Conservation (phyloP, 2,329 filamentous ascomycete species). For the Exophiala sp. region DNA sequence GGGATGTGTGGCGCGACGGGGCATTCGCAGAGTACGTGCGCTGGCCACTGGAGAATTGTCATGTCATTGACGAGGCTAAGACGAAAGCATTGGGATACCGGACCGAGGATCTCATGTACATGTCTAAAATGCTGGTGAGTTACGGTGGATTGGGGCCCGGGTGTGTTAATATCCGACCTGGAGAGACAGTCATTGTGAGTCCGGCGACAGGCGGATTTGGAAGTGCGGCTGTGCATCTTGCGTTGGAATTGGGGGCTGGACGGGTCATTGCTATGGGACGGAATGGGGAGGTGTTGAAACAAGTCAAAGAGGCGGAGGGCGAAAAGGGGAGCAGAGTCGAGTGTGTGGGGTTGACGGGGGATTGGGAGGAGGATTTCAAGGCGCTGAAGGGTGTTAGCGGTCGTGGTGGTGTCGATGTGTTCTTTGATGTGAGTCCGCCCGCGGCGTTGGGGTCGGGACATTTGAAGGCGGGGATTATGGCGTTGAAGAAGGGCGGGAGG, state of each 20-base stretch:
- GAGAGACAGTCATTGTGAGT: constrained; percentile 48
- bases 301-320: constrained; percentile 2
- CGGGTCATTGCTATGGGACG: constrained; percentile 51
- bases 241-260: constrained; percentile 46
- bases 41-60: constrained; percentile 39
- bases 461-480: constrained; percentile 36
- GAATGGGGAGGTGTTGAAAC: constrained; percentile 29
- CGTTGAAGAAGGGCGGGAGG: constrained; percentile 28
- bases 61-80: constrained; percentile 34
- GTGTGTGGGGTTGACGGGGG: constrained; percentile 41
- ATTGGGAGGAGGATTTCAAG: constrained; percentile 37
- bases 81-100: constrained; percentile 37
- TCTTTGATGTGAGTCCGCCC: constrained; percentile 48
- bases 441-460: constrained; percentile 38
- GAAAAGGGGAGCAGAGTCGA: constrained; percentile 30
- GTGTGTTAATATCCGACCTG: constrained; percentile 38
- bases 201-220: constrained; percentile 51
- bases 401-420: constrained; percentile 40
- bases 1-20: constrained; percentile 37
- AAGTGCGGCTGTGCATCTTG: constrained; percentile 46
- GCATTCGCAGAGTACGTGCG: constrained; percentile 37
- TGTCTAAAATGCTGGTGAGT: constrained; percentile 37
- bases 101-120: constrained; percentile 37
- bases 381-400: constrained; percentile 34
- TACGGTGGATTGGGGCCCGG: constrained; percentile 42